Evolutionary conservation across 2,329 filamentous ascomycete genomes (phyloP), one percentile per base, ranked within the genome.

Genomic region (Aspergillus brunneoviolaceus): DNA sequence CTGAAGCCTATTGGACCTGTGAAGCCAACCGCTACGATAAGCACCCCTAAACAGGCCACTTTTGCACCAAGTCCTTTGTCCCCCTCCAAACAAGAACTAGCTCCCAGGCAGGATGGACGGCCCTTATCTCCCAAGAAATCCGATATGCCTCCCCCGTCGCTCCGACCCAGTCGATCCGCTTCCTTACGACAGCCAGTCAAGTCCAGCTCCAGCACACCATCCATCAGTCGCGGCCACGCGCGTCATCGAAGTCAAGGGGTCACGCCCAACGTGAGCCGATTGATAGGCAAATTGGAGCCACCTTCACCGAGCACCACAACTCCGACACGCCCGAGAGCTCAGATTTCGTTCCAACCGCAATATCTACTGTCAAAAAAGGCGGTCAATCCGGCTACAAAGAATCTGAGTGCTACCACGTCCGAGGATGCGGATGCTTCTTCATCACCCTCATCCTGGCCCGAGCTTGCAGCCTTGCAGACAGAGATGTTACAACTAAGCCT

Each of bases 401-500:
- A 67, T 5, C 62, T 63, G 16, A 66, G 63, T 4, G 60, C 63
- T 42, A 57, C 60, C 11, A 47, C 63, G 23, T 39, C 61, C 49
- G 12, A 64, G 16, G 65, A 65, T 14, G 14, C 60, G n/a, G 63
- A 62, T 48, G 51, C 63, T 33, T 65, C 65, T 5, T 62, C 71
- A 54, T 66, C 72, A 19, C 66, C 71, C 19, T 65, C 72, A 6
- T 67, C 71, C 9, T 71, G 70, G 65, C 71, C 74, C 21, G 75
- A 79, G 31, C 67, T 76, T 55, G 64, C 71, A 14, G 70, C 72
- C 12, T 54, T 80, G 33, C 75, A 78, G 58, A 78, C 75, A 0
- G 79, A 81, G 60, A 67, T 81, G 12, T 67, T 81, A 25, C 79
- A 81, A 57, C 62, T 81, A 16, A 74, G 71, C 55, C 69, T 80